Evolutionary conservation across 352 stramenopile species (phyloP).

Genomic region (Globisporangium okanoganense): DNA sequence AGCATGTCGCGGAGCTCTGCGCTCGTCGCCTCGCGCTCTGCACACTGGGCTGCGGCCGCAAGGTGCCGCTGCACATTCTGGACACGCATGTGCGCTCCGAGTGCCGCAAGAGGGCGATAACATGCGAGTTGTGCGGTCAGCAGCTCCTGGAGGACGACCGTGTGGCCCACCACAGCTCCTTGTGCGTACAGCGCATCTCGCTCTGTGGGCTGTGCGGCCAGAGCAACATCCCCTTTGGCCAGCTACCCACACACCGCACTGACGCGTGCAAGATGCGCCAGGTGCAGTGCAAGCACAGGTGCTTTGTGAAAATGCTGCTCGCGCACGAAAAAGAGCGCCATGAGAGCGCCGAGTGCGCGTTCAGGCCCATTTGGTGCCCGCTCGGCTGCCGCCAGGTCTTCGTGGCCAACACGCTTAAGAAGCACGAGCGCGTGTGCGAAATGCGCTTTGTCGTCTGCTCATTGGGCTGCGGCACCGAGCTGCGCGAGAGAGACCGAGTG

Average conservation of each 20-base stretch:
- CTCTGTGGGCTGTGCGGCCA: conserved; percentile 54
- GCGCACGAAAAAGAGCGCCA: conserved; percentile 55
- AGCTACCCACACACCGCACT: conserved; percentile 38
- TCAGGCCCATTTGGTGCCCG: conserved; percentile 60
- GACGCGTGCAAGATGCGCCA: conserved; percentile 57
- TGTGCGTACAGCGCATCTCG: conserved; percentile 43
- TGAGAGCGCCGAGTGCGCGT: conserved; percentile 55
- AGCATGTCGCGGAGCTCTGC: conserved; percentile 35
- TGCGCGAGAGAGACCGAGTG: conserved; percentile 50
- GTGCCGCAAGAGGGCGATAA: conserved; percentile 41
- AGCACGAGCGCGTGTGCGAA: conserved; percentile 46
- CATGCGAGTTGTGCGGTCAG: conserved; percentile 31
- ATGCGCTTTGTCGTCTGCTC: conserved; percentile 62
- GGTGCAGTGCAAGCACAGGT: conserved; percentile 46
- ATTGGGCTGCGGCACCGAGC: conserved; percentile 52
- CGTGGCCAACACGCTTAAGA: conserved; percentile 39
- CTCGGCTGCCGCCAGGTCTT: conserved; percentile 57
- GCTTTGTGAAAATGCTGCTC: conserved; percentile 43
- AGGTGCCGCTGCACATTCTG: conserved; percentile 46
- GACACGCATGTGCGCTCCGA: conserved; percentile 26
- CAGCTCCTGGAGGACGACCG: conserved; percentile 36
- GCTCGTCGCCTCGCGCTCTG: conserved; percentile 33
- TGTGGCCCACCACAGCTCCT: conserved; percentile 21
- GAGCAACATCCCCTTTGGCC: conserved; percentile 24
- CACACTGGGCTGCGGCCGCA: conserved; percentile 40